Evolutionary conservation across 1,284 basidiomycete species (phyloP), one percentile per base, ranked within the genome.

Genomic region (Trametes sp.): DNA sequence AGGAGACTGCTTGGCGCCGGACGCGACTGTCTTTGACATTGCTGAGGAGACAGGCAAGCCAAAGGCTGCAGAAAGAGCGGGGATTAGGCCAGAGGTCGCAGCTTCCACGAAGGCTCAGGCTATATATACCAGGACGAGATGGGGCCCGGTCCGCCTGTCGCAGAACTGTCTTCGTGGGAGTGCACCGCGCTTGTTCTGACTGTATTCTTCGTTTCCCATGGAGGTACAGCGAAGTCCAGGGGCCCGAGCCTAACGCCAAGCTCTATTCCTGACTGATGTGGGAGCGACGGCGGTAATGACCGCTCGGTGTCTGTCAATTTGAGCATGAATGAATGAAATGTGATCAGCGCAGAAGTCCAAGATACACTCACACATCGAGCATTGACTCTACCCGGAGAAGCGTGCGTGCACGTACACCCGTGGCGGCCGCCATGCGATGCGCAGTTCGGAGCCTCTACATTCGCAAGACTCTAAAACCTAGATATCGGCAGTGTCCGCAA

Each of bases 221-320:
- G 11, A 33, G 33, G 21, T 52, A 4, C n/a, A 9, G n/a, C 21
- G 16, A 14, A 24, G 24, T 23, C 11, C 23, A 7, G 28, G 46
- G n/a, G n/a, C 23, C 21, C 16, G 16, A 9, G 29, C 26, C 26
- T 49, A 13, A 14, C 26, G 35, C 24, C 50, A 24, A 36, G 50
- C 33, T 36, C 28, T 16, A n/a, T 49, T 49, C 46, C 23, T 31
- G 48, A 49, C 28, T 23, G 21, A 26, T 51, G 16, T 36, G 33
- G 33, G 16, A 6, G 19, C 23, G 21, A 28, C 46, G 28, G 26
- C 14, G 14, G 26, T 38, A 36, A 52, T 52, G 50, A 19, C 50
- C 50, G 50, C 35, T 52, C 50, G 21, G 9, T 38, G 23, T 19
- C 33, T 52, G 50, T 52, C 50, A 38, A 52, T 52, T 38, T 38